Evolutionary conservation across 2,329 filamentous ascomycete species (phyloP).

Genomic region (Colletotrichum godetiae): DNA sequence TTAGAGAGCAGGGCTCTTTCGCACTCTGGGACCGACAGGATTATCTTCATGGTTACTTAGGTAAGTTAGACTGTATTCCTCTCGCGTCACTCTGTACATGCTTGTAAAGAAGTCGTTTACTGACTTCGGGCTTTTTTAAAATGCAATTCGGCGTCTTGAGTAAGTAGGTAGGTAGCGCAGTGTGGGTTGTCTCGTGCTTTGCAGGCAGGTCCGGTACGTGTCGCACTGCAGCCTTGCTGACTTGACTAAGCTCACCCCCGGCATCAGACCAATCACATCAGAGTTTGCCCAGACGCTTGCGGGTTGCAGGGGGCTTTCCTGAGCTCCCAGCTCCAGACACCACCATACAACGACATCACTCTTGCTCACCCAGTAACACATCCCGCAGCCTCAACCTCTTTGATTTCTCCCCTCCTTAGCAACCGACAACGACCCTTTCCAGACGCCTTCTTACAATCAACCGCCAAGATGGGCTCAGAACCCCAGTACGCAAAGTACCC

Average conservation of each 20-base stretch:
- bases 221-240: slow-evolving; percentile 36
- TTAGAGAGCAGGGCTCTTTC: not conserved
- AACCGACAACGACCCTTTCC: not conserved
- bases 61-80: no score
- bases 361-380: slow-evolving; percentile 22
- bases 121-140: no score
- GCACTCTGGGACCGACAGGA: no score
- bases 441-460: not conserved
- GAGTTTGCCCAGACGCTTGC: slow-evolving; percentile 24
- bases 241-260: slow-evolving; percentile 31
- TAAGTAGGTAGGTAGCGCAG: not conserved
- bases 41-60: no score
- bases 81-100: no score
- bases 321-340: slow-evolving; percentile 33
- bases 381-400: slow-evolving; percentile 16
- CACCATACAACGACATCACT: slow-evolving; percentile 34
- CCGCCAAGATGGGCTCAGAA: slow-evolving; percentile 74
- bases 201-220: slow-evolving; percentile 34
- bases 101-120: no score
- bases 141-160: no score
- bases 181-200: not conserved
- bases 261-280: slow-evolving; percentile 19
- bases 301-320: slow-evolving; percentile 31
- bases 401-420: not conserved
- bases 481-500: slow-evolving; percentile 89